Conservation (phyloP, 345 rosid species). For the Jatropha curcas region DNA sequence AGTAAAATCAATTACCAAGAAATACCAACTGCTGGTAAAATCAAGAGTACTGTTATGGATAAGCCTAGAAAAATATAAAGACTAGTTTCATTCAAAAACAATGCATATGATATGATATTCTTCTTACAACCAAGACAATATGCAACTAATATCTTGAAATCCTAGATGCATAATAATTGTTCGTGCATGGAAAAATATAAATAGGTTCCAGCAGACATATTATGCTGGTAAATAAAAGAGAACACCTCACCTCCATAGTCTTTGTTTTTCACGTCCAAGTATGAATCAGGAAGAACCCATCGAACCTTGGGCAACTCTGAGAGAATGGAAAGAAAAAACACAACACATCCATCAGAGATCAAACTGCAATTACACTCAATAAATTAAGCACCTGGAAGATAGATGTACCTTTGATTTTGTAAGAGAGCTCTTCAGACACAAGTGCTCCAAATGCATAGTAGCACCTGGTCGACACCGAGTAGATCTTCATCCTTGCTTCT, state of each 20-base stretch:
- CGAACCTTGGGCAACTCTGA: constrained; percentile 77
- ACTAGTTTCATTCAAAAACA: not conserved
- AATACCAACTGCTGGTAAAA: no score
- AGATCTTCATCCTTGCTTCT: constrained; percentile 87
- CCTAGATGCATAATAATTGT: not conserved
- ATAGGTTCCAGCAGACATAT: not conserved
- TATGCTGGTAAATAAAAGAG: not conserved
- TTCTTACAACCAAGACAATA: not conserved
- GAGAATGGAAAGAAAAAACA: not conserved
- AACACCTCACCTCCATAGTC: constrained; percentile 80
- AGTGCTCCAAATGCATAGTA: constrained; percentile 89
- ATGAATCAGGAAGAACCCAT: constrained; percentile 99
- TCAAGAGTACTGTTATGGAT: not conserved
- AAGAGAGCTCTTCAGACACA: constrained; percentile 67
- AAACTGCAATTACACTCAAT: not conserved
- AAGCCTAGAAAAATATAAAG: not conserved
- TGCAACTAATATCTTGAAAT: not conserved
- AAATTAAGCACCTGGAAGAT: not conserved
- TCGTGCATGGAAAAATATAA: not conserved
- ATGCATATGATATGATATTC: not conserved
- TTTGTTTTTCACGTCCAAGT: constrained; percentile 84
- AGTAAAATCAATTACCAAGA: no score
- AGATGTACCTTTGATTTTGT: constrained; percentile 68
- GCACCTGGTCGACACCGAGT: constrained; percentile 74
- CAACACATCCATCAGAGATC: not conserved